phyloP scores from a whole-genome alignment of 2,329 filamentous ascomycete species.

The Aspergillus sp. region DNA sequence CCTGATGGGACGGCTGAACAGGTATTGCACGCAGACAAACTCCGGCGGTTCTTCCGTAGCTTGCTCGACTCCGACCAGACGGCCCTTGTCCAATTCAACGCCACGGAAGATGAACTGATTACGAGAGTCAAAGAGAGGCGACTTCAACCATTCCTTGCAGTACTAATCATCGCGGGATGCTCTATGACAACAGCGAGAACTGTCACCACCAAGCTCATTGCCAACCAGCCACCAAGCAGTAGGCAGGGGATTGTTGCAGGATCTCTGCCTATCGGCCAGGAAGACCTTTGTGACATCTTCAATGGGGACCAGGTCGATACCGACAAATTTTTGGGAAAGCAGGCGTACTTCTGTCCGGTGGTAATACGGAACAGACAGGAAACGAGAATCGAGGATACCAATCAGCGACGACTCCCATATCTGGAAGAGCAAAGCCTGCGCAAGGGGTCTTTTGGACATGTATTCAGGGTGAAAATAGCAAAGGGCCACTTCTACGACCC shows the following conservation, averaged over 20 bases:
- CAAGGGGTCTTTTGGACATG: neutral
- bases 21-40: neutral
- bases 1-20: neutral
- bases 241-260: neutral
- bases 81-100: neutral
- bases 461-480: neutral
- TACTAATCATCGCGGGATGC: conserved; percentile 1
- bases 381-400: neutral
- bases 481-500: neutral
- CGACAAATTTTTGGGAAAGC: neutral
- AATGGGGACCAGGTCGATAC: neutral
- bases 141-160: neutral
- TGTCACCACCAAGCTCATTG: neutral
- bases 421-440: neutral
- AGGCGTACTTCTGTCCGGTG: conserved; percentile 3
- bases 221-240: neutral
- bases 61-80: neutral
- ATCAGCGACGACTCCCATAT: neutral
- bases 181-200: neutral
- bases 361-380: neutral
- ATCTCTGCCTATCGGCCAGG: neutral
- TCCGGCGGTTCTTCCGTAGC: neutral
- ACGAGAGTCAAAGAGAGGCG: neutral
- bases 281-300: neutral
- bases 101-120: neutral